Conservation (phyloP, 2,329 filamentous ascomycete species). For the Apiospora malaysiana region DNA sequence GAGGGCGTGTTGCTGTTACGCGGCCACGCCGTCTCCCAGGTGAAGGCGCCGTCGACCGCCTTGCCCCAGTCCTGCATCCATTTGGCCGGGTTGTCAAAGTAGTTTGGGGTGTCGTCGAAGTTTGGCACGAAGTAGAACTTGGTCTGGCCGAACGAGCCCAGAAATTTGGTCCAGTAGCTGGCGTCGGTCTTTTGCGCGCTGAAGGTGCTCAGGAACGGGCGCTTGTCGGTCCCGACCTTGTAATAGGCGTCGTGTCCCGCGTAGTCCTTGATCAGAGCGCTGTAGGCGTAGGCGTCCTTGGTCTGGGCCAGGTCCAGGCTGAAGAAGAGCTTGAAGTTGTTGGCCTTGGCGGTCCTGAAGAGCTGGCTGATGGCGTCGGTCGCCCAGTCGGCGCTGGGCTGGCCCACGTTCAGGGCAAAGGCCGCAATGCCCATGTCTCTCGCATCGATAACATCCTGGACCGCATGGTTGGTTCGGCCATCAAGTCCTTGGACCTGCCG, state of each 20-base stretch:
- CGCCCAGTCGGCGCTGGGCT: slow-evolving; percentile 34
- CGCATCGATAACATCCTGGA: slow-evolving; percentile 40
- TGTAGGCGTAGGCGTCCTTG: slow-evolving; percentile 34
- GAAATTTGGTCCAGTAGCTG: slow-evolving; percentile 37
- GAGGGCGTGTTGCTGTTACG: slow-evolving; percentile 31
- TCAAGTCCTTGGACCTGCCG: not conserved
- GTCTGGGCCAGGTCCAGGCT: slow-evolving; percentile 42
- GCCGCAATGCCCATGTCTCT: slow-evolving; percentile 38
- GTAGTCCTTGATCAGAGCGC: slow-evolving; percentile 34
- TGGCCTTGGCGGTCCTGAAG: slow-evolving; percentile 37
- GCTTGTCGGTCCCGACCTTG: slow-evolving; percentile 34
- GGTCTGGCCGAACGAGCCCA: slow-evolving; percentile 29
- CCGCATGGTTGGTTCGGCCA: slow-evolving; percentile 10
- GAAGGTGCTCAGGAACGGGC: slow-evolving; percentile 41
- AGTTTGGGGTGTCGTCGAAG: slow-evolving; percentile 37
- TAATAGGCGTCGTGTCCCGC: slow-evolving; percentile 37
- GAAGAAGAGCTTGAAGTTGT: slow-evolving; percentile 44
- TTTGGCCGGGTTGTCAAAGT: slow-evolving; percentile 37
- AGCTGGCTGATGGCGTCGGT: slow-evolving; percentile 36
- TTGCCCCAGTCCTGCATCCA: slow-evolving; percentile 40
- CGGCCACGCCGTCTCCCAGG: slow-evolving; percentile 46
- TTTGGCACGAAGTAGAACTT: slow-evolving; percentile 43
- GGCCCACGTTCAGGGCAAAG: slow-evolving; percentile 43
- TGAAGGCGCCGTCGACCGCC: slow-evolving; percentile 43
- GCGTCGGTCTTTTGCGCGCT: slow-evolving; percentile 33